Evolutionary conservation across 2,329 filamentous ascomycete genomes (phyloP).

Genomic region (Pseudogymnoascus destructans): DNA sequence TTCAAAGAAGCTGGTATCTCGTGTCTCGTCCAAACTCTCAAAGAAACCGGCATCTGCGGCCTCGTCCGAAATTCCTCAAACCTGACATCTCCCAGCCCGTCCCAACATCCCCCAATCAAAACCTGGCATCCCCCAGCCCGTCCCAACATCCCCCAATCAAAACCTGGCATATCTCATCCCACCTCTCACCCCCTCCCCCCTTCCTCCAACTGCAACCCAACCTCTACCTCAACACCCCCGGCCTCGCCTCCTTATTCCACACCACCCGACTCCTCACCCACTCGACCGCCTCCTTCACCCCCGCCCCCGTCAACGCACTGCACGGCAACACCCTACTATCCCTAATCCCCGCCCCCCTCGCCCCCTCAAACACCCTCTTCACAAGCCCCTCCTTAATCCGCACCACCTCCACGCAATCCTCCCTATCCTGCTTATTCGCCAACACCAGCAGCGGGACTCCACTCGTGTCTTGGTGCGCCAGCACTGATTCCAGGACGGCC

Average conservation of each 20-base stretch:
- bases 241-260: constrained; percentile 90
- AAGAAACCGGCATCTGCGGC: background rate
- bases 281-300: constrained; percentile 90
- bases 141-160: too few relatives aligned
- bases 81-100: too few relatives aligned
- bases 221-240: constrained; percentile 75
- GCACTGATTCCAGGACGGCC: constrained; percentile 75
- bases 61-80: background rate
- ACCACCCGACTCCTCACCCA: constrained; percentile 86
- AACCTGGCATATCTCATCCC: constrained; percentile 10
- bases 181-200: constrained; percentile 17
- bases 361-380: constrained; percentile 88
- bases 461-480: constrained; percentile 76
- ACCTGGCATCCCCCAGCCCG: constrained; percentile 11
- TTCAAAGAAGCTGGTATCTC: background rate
- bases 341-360: constrained; percentile 72
- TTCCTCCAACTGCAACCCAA: background rate
- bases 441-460: constrained; percentile 85
- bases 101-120: too few relatives aligned
- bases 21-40: background rate
- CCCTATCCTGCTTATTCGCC: constrained; percentile 94
- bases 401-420: constrained; percentile 95
- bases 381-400: constrained; percentile 94
- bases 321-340: constrained; percentile 87
- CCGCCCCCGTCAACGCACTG: constrained; percentile 76